Evolutionary conservation across 768 basidiomycete genomes (phyloP).

Genomic region (Trametes elegans): DNA sequence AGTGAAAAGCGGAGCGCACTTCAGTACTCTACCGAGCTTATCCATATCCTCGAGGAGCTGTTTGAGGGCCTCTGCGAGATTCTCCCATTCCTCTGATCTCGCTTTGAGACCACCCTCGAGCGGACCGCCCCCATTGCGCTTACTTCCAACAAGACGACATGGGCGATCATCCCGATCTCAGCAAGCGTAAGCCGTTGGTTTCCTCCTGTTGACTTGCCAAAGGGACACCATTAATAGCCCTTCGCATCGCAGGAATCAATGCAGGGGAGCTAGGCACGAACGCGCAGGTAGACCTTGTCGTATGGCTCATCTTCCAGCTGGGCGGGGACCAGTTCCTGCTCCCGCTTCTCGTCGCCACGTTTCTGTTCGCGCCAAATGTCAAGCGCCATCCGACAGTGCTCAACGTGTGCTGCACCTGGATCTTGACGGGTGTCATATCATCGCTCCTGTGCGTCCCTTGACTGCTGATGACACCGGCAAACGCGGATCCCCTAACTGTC

Average conservation of each 20-base stretch:
- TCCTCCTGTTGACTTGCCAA: background rate
- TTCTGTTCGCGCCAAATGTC: conserved; percentile 39
- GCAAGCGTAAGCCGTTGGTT: background rate
- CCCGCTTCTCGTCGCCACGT: conserved; percentile 43
- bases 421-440: conserved; percentile 42
- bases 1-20: too few relatives aligned
- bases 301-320: conserved; percentile 46
- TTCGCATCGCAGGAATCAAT: conserved; percentile 23
- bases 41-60: too few relatives aligned
- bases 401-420: conserved; percentile 48
- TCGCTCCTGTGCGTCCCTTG: conserved; percentile 40
- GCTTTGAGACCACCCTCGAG: too few relatives aligned
- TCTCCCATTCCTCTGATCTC: too few relatives aligned
- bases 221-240: background rate
- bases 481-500: background rate
- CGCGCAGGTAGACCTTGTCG: conserved; percentile 32
- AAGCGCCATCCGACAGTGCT: conserved; percentile 42
- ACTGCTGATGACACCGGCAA: background rate
- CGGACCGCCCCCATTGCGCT: too few relatives aligned
- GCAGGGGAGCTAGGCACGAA: conserved; percentile 25
- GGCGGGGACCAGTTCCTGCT: conserved; percentile 45
- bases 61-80: too few relatives aligned
- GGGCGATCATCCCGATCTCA: too few relatives aligned
- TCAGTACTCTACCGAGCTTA: too few relatives aligned
- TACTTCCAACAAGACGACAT: too few relatives aligned